Evolutionary conservation across 306 rosid species (phyloP).

Genomic region (Sesbania bispinosa): DNA sequence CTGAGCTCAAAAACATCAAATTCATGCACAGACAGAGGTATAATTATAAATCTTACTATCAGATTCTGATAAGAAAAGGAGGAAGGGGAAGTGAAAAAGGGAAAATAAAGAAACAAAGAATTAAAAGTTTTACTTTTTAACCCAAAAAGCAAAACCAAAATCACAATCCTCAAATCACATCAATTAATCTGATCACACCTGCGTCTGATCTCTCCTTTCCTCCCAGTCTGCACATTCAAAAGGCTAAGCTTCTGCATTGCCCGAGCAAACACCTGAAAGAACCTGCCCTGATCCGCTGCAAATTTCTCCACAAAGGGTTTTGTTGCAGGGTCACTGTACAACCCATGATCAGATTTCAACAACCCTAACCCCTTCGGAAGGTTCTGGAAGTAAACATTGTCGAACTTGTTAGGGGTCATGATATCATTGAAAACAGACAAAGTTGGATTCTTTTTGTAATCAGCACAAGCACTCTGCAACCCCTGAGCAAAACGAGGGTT

Average conservation of each 20-base stretch:
- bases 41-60: constrained; percentile 23
- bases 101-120: background rate
- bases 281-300: constrained; percentile 47
- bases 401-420: constrained; percentile 87
- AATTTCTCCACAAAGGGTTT: constrained; percentile 53
- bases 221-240: constrained; percentile 54
- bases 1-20: constrained; percentile 20
- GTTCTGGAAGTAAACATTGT: constrained; percentile 75
- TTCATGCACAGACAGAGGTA: constrained; percentile 12
- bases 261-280: constrained; percentile 55
- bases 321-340: constrained; percentile 51
- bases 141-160: background rate
- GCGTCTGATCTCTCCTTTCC: constrained; percentile 76
- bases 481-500: constrained; percentile 63
- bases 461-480: constrained; percentile 54
- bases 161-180: background rate
- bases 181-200: constrained; percentile 79
- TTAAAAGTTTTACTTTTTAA: background rate
- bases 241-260: constrained; percentile 81
- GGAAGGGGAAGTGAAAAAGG: too few species aligned
- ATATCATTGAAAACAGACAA: constrained; percentile 78
- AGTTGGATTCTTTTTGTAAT: constrained; percentile 52
- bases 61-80: background rate
- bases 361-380: constrained; percentile 67
- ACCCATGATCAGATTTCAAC: constrained; percentile 67